A percentile compares a stretch with the other conserved stretches of the same genome.
Evolutionary conservation across 2,329 filamentous ascomycete species (phyloP).

Genomic region (Hirsutella rhossiliensis): DNA sequence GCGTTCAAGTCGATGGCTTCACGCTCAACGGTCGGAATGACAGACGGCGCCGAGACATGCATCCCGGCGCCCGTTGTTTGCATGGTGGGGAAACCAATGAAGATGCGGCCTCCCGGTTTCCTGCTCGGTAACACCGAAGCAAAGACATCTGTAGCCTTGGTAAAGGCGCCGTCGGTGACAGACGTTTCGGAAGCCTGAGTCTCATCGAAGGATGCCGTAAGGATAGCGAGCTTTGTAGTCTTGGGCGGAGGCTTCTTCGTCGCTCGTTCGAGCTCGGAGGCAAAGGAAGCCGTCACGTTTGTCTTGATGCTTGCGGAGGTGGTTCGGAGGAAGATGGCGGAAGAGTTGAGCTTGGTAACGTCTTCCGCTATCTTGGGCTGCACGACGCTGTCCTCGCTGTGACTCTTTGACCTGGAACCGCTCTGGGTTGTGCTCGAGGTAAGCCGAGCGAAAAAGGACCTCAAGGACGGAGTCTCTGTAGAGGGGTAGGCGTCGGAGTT

Average conservation of each 20-base stretch:
- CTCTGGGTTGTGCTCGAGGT: slow-evolving; percentile 43
- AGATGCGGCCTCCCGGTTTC: slow-evolving; percentile 71
- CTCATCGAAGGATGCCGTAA: slow-evolving; percentile 87
- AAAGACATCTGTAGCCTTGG: slow-evolving; percentile 67
- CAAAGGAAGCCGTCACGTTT: slow-evolving; percentile 58
- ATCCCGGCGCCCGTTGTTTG: slow-evolving; percentile 91
- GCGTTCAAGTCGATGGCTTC: slow-evolving; percentile 97
- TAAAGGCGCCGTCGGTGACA: slow-evolving; percentile 28
- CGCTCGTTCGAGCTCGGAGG: slow-evolving; percentile 80
- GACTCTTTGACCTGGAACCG: slow-evolving; percentile 38
- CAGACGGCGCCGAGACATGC: slow-evolving; percentile 88
- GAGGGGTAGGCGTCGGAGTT: slow-evolving; percentile 36
- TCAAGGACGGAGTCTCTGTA: slow-evolving; percentile 46
- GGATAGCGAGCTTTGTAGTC: slow-evolving; percentile 69
- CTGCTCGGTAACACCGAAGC: slow-evolving; percentile 81
- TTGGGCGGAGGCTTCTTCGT: slow-evolving; percentile 96
- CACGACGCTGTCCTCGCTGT: slow-evolving; percentile 48
- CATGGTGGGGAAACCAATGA: slow-evolving; percentile 95
- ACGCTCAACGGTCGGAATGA: slow-evolving; percentile 94
- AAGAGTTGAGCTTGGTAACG: slow-evolving; percentile 55
- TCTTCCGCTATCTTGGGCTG: slow-evolving; percentile 58
- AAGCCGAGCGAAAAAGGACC: slow-evolving; percentile 72
- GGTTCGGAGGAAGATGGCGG: slow-evolving; percentile 79
- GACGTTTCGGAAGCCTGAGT: slow-evolving; percentile 49
- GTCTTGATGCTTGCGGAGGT: slow-evolving; percentile 76